Conservation (phyloP, 1,139 yeast genomes). For the Saccharomyces hybrid region DNA sequence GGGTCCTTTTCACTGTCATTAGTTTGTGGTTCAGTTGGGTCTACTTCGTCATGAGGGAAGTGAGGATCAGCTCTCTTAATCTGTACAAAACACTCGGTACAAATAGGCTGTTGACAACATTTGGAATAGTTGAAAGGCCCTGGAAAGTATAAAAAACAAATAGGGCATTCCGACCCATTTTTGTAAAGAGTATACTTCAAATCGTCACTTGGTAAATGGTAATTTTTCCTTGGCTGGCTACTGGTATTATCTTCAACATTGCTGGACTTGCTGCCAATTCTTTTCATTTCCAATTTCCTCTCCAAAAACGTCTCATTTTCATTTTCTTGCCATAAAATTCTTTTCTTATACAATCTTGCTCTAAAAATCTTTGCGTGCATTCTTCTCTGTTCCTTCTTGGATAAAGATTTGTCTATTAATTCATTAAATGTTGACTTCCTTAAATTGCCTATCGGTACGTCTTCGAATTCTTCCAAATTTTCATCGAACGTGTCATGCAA, state of each 20-base stretch:
- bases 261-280: not conserved
- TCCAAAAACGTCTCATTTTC: constrained; percentile 46
- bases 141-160: constrained; percentile 86
- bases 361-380: constrained; percentile 52
- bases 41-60: constrained; percentile 64
- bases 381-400: constrained; percentile 40
- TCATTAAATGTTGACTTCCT: constrained; percentile 30
- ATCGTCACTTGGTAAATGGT: constrained; percentile 37
- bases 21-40: constrained; percentile 30
- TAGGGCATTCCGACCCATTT: constrained; percentile 78
- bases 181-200: constrained; percentile 49
- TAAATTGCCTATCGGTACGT: constrained; percentile 41
- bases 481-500: constrained; percentile 57
- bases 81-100: constrained; percentile 96
- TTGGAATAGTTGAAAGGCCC: constrained; percentile 70
- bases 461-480: constrained; percentile 42
- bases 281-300: constrained; percentile 28
- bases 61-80: constrained; percentile 93
- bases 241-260: constrained; percentile 13
- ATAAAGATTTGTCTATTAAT: constrained; percentile 44
- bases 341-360: constrained; percentile 40
- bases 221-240: constrained; percentile 6
- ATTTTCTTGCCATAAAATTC: constrained; percentile 45
- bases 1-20: constrained; percentile 39
- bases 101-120: constrained; percentile 89